These are phyloP conservation scores for Graphilbum fragrans DNA, from an alignment of 2,329 filamentous ascomycete genomes.

Conservation along the genomic window DNA sequence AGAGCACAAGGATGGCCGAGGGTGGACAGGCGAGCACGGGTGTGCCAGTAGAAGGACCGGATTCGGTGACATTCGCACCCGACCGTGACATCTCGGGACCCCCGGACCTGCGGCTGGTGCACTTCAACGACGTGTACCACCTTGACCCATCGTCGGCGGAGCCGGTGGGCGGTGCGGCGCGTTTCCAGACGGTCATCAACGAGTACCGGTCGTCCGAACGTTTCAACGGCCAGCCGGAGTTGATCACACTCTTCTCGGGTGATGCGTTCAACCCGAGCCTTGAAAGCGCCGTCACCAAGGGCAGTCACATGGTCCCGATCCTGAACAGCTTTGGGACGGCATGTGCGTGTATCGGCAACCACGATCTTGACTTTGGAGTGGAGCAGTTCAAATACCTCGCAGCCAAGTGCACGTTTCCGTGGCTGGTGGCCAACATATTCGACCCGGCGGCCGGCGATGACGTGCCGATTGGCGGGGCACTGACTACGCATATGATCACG, in stretches of 20 bases:
- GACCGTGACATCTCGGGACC: constrained; percentile 14
- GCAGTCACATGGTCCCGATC: constrained; percentile 78
- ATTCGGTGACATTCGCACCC: constrained; percentile 18
- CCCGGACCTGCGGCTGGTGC: constrained; percentile 69
- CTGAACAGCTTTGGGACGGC: constrained; percentile 68
- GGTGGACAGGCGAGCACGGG: neutral
- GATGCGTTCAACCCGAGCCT: constrained; percentile 88
- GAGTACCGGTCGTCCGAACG: constrained; percentile 55
- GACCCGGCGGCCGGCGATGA: constrained; percentile 62
- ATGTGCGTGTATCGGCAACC: constrained; percentile 80
- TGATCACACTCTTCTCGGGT: constrained; percentile 77
- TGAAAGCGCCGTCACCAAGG: constrained; percentile 82
- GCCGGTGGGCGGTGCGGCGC: constrained; percentile 67
- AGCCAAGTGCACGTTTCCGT: constrained; percentile 69
- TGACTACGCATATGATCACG: constrained; percentile 64
- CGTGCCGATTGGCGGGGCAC: constrained; percentile 63
- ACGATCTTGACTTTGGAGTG: constrained; percentile 87
- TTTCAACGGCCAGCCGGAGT: constrained; percentile 49
- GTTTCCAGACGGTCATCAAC: constrained; percentile 69
- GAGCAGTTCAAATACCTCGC: constrained; percentile 64
- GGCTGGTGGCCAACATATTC: constrained; percentile 79
- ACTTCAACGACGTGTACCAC: constrained; percentile 94
- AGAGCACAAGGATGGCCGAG: too few species aligned
- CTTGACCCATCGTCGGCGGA: constrained; percentile 65
- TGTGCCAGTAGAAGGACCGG: neutral